Evolutionary conservation across 2,329 filamentous ascomycete species (phyloP), one percentile per base, ranked within the genome.

Genomic region (Monosporascus sp.): DNA sequence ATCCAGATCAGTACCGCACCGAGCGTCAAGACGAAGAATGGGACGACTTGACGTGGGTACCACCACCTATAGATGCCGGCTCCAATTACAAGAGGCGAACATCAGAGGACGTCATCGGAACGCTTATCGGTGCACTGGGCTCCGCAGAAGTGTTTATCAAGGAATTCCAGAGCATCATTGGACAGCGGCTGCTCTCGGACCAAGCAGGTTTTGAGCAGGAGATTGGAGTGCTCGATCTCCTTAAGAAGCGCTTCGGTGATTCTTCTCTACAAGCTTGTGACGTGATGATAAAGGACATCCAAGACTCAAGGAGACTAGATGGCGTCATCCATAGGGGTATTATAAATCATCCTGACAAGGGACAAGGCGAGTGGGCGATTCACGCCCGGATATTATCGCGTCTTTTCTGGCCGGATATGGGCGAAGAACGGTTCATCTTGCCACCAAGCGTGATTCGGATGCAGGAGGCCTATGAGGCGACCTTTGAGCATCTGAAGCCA

Each of bases 211-310:
- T 91, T 61, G 81, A 88, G 55, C 91, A 91, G 68, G 94, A 88
- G 70, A 82, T 89, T 51, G 87, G 88, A 52, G 88, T 97, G 5
- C 79, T 97, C 6, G 86, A 93, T 53, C 79, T 97, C 9, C 80
- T 99, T 55, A 97, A 97, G 73, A 80, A 89, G 56, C 85, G 92
- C 8, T 92, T 97, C 53, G 93, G 93, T 24, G 91, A 97, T 60
- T 80, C 82, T 28, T 85, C 90, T 17, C 75, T 99, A 46, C 94
- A 97, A 68, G 89, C 89, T 48, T 97, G 92, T 70, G 93, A 99
- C 67, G 94, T 99, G 63, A 99, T 99, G 94, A 82, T 99, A 53
- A 89, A 88, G 58, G 94, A 99, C 68, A 88, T 97, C 37, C 81
- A 88, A 59, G 92, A 97, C 65, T 96, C 91, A 1, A 79, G 80